Evolutionary conservation across 352 stramenopile genomes (phyloP), one percentile per base, ranked within the genome.

Genomic region (Pythium grandisporangium): DNA sequence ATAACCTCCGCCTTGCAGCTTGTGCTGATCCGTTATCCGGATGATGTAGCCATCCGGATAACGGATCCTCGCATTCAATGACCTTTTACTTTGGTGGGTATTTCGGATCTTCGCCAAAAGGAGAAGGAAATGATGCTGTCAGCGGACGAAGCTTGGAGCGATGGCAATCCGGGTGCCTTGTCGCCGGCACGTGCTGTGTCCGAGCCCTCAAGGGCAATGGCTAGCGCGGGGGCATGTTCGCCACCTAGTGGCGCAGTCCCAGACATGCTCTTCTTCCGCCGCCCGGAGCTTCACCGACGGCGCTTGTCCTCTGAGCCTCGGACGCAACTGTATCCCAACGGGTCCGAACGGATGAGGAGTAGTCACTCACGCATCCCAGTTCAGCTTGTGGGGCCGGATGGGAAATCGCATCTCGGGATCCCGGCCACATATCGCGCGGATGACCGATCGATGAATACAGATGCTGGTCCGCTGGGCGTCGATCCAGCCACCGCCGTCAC

Each of bases 321-420:
- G 51, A 44, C 32, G 33, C 30, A 7, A 53, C 21, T 43, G 17
- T 35, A 34, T 2, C 51, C 45, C 50, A 10, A 38, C 30, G 32
- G 35, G 16, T 19, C 45, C 43, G 13, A 39, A 51, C 30, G 29
- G 43, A 8, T 30, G 24, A 10, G 16, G 35, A 42, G 21, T 17
- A 34, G 21, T 16, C 6, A 14, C 11, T 23, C 26, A 3, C 38
- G 5, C n/a, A 21, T 56, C 13, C 72, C 72, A 7, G 70, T 72
- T 7, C 72, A 85, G 37, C 43, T 85, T 24, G 21, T 85, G 23
- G 55, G 51, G 2, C 42, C 73, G 32, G 62, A 79, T 34, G 67
- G 72, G 2, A 50, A 57, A 11, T 58, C 56, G 1, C 56, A 70
- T 13, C 56, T 85, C 21, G 72, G 72, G 0, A 37, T 80, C 16